Percentiles rank a stretch among this genome's conserved stretches.
phyloP scores from a whole-genome alignment of 1,139 yeast genomes.

The Kluyveromyces sp. region DNA sequence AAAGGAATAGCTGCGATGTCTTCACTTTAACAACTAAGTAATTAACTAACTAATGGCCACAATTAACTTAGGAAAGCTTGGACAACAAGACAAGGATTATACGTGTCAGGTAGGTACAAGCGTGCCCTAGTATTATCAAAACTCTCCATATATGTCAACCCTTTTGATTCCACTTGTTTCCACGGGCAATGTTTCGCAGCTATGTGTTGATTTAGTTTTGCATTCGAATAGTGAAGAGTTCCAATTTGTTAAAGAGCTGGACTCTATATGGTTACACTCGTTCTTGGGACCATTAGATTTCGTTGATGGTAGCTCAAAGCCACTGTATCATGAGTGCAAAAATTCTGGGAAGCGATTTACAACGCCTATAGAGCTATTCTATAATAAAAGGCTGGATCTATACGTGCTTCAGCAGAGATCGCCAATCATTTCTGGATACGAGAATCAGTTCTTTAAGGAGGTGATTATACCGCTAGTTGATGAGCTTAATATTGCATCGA shows the following conservation, averaged over 20 bases:
- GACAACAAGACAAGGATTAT: too few species aligned
- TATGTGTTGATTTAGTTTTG: conserved; percentile 64
- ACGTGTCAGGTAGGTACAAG: too few species aligned
- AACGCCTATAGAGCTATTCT: conserved; percentile 57
- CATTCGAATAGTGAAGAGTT: conserved; percentile 47
- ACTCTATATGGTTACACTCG: conserved; percentile 62
- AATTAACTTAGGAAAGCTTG: too few species aligned
- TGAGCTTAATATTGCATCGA: conserved; percentile 35
- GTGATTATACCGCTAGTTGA: conserved; percentile 45
- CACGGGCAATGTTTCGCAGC: conserved; percentile 85
- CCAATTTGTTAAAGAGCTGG: conserved; percentile 45
- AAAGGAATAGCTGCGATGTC: too few species aligned
- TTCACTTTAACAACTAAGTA: too few species aligned
- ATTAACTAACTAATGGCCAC: too few species aligned
- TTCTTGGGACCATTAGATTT: conserved; percentile 75
- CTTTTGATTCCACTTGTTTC: conserved; percentile 73
- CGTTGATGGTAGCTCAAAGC: conserved; percentile 26
- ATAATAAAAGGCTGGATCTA: conserved; percentile 34
- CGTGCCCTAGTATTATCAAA: neutral
- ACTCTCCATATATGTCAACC: conserved; percentile 8
- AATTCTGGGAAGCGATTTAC: conserved; percentile 28
- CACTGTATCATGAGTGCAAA: conserved; percentile 9
- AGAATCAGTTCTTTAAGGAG: conserved; percentile 44
- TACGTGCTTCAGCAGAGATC: conserved; percentile 74
- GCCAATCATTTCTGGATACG: conserved; percentile 67